Conservation (phyloP, 148 eudicot genomes). For the Fallopia convolvulus region DNA sequence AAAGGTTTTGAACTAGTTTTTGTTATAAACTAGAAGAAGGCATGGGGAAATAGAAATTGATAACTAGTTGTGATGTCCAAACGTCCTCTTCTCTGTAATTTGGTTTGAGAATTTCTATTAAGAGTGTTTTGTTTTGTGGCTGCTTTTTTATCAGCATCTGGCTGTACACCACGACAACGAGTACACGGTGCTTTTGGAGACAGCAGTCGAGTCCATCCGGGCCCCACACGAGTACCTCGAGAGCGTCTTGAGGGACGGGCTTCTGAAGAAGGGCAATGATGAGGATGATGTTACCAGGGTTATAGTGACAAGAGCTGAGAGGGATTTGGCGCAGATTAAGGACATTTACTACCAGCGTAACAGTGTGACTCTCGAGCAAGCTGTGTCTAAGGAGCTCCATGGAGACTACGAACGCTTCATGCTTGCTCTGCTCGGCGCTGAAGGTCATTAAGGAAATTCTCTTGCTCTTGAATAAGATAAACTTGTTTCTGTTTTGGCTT, state of each 20-base stretch:
- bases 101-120: not conserved
- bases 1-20: no score
- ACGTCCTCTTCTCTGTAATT: no score
- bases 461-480: not conserved
- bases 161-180: conserved; percentile 25
- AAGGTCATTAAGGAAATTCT: conserved; percentile 19
- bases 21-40: no score
- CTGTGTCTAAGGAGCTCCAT: conserved; percentile 43
- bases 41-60: no score
- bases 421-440: conserved; percentile 60
- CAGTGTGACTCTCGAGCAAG: conserved; percentile 57
- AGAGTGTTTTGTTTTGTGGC: not conserved
- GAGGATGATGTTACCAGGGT: conserved; percentile 75
- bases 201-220: conserved; percentile 54
- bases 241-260: conserved; percentile 54
- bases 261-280: conserved; percentile 46
- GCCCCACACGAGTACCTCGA: conserved; percentile 63
- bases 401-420: conserved; percentile 75
- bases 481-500: not conserved
- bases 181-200: conserved; percentile 34
- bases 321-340: conserved; percentile 46
- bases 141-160: conserved; percentile 29
- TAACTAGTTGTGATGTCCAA: no score
- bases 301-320: conserved; percentile 63
- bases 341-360: conserved; percentile 63